Conservation (phyloP, 2,329 filamentous ascomycete genomes). For the Cladophialophora yegresii region DNA sequence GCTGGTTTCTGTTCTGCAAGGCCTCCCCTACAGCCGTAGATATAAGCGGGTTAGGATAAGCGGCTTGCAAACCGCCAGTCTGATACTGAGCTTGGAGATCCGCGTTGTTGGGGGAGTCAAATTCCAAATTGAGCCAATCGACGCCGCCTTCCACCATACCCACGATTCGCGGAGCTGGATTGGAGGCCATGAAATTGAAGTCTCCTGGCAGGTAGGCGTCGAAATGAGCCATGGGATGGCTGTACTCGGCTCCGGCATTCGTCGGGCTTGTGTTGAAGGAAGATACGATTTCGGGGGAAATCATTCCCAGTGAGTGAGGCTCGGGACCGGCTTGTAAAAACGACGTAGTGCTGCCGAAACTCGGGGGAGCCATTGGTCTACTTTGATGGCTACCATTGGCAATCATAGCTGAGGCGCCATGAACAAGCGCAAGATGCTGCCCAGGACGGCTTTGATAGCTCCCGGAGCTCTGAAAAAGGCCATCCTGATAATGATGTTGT, state of each 20-base stretch:
- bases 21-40: neutral
- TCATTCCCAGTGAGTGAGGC: conserved; percentile 15
- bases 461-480: conserved; percentile 5
- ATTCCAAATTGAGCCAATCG: conserved; percentile 25
- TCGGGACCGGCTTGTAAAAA: conserved; percentile 22
- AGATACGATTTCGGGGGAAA: conserved; percentile 22
- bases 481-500: neutral
- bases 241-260: conserved; percentile 17
- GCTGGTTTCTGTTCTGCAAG: conserved; percentile 12
- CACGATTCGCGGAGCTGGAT: conserved; percentile 21
- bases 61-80: conserved; percentile 6
- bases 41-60: conserved; percentile 9
- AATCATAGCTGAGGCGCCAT: conserved; percentile 2
- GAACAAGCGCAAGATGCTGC: neutral
- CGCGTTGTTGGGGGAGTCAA: conserved; percentile 24
- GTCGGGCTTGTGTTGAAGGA: conserved; percentile 23
- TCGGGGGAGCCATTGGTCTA: neutral
- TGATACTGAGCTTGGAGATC: conserved; percentile 18
- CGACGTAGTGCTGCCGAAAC: conserved; percentile 6
- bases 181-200: conserved; percentile 24
- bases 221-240: conserved; percentile 19
- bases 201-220: conserved; percentile 25
- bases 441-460: conserved; percentile 6
- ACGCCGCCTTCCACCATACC: conserved; percentile 25
- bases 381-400: conserved; percentile 5